phyloP scores from a whole-genome alignment of 2,329 filamentous ascomycete genomes.

The Xylariomycetidae sp. region DNA sequence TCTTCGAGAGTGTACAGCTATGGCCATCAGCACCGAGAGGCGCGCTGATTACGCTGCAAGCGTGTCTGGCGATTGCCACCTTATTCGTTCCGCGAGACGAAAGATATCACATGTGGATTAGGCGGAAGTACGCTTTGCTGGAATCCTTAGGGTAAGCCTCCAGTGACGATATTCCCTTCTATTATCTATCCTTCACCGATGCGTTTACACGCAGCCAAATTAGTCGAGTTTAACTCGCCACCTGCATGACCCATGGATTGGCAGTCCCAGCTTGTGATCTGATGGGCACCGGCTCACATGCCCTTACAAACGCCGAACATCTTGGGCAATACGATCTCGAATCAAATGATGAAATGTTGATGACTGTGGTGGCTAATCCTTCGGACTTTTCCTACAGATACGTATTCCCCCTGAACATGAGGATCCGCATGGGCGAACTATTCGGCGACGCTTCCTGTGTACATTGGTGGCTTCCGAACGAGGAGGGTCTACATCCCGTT shows the following conservation, averaged over 20 bases:
- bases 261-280: too few species aligned
- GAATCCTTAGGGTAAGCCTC: slow-evolving; percentile 71
- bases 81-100: slow-evolving; percentile 75
- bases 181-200: slow-evolving; percentile 2
- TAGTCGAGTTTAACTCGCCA: too few species aligned
- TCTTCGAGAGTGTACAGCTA: slow-evolving; percentile 73
- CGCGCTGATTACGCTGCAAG: slow-evolving; percentile 67
- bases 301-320: too few species aligned
- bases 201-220: too few species aligned
- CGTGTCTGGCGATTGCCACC: slow-evolving; percentile 68
- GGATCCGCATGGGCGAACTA: slow-evolving; percentile 68
- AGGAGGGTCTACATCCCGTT: slow-evolving; percentile 69
- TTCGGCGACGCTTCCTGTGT: slow-evolving; percentile 69
- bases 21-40: slow-evolving; percentile 69
- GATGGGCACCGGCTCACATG: too few species aligned
- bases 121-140: slow-evolving; percentile 71
- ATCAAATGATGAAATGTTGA: too few species aligned
- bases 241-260: too few species aligned
- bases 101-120: slow-evolving; percentile 72
- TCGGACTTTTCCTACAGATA: slow-evolving; percentile 61
- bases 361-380: not conserved
- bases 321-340: too few species aligned
- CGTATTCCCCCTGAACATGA: slow-evolving; percentile 71
- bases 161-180: slow-evolving; percentile 1
- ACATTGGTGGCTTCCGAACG: slow-evolving; percentile 86